Evolutionary conservation across 78 protist species (phyloP).

Genomic region (Dictyostelium firmibasis): DNA sequence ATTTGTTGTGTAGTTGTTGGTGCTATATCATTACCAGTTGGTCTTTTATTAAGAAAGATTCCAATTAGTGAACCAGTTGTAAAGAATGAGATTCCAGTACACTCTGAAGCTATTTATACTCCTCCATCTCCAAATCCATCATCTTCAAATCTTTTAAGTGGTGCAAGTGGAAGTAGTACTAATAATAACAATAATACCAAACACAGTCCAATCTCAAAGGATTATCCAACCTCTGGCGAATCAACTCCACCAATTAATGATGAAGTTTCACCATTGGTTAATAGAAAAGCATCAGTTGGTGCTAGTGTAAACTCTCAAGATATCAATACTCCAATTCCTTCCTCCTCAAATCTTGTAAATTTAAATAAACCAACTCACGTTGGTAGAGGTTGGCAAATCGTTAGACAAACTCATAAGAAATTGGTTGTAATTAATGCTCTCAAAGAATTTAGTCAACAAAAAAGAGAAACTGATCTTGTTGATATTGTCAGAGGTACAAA

Average conservation of each 20-base stretch:
- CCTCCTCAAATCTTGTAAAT: background rate
- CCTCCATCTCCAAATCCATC: constrained; percentile 7
- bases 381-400: constrained; percentile 75
- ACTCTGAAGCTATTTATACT: constrained; percentile 59
- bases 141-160: background rate
- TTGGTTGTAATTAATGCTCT: constrained; percentile 58
- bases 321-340: background rate
- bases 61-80: constrained; percentile 40
- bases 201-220: background rate
- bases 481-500: constrained; percentile 50
- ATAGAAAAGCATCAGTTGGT: background rate
- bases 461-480: background rate
- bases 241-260: constrained; percentile 29
- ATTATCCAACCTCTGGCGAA: background rate
- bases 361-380: constrained; percentile 31
- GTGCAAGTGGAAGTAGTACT: background rate
- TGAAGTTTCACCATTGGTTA: constrained; percentile 8
- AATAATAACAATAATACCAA: too few relatives aligned
- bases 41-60: constrained; percentile 42
- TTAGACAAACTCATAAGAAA: constrained; percentile 66
- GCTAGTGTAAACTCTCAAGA: too few relatives aligned
- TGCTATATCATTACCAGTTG: constrained; percentile 21
- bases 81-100: background rate
- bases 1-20: constrained; percentile 54
- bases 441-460: background rate